Conservation (phyloP, 1,139 yeast genomes). For the Chernovozyma aurita region DNA sequence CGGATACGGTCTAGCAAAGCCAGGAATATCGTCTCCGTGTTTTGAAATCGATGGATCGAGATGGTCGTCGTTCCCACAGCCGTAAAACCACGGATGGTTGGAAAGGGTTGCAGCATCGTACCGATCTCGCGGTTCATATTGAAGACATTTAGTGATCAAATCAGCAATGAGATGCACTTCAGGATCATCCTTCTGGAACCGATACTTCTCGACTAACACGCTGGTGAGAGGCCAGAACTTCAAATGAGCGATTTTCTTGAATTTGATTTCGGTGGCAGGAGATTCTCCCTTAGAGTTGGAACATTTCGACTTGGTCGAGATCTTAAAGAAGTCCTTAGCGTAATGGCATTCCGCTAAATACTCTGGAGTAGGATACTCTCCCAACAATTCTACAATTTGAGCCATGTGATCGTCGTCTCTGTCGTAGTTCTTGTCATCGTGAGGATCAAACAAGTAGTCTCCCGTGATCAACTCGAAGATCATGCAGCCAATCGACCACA, state of each 20-base stretch:
- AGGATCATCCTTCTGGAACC: conserved; percentile 29
- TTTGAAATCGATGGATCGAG: conserved; percentile 23
- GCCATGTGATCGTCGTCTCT: conserved; percentile 88
- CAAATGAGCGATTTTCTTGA: conserved; percentile 57
- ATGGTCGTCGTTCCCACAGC: conserved; percentile 10
- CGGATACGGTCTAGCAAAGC: conserved; percentile 19
- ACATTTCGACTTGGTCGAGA: conserved; percentile 22
- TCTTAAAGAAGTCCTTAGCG: conserved; percentile 49
- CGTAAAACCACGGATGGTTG: conserved; percentile 39
- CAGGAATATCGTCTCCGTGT: conserved; percentile 25
- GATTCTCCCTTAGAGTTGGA: no score
- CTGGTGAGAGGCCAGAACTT: conserved; percentile 66
- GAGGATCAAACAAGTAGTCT: conserved; percentile 81
- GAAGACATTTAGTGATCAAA: conserved; percentile 36
- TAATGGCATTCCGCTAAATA: conserved; percentile 48
- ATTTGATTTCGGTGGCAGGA: conserved; percentile 16
- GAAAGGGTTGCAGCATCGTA: conserved; percentile 39
- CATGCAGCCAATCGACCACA: conserved; percentile 83
- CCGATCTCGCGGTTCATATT: conserved; percentile 29
- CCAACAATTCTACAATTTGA: conserved; percentile 66
- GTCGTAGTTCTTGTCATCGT: conserved; percentile 53
- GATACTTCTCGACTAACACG: conserved; percentile 59
- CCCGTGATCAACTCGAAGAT: conserved; percentile 80
- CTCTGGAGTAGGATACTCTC: conserved; percentile 50
- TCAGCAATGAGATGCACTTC: conserved; percentile 29